Conservation (phyloP, 2,329 filamentous ascomycete genomes). For the Diaporthe vaccinii region DNA sequence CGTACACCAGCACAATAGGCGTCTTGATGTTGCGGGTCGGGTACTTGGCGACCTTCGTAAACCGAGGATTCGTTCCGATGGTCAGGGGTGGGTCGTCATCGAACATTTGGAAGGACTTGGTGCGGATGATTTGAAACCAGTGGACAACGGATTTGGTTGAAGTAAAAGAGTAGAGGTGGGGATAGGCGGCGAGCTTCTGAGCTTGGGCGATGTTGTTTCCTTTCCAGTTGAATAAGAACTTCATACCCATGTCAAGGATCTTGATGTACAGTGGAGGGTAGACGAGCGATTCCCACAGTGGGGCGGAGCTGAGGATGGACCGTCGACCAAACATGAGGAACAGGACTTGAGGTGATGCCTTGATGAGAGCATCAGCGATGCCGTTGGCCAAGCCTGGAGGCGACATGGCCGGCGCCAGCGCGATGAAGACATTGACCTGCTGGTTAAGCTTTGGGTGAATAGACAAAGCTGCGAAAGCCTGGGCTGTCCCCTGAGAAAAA, state of each 20-base stretch:
- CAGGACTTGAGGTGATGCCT: slow-evolving; percentile 91
- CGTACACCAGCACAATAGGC: slow-evolving; percentile 92
- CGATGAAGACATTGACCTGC: slow-evolving; percentile 96
- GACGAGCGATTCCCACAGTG: slow-evolving; percentile 96
- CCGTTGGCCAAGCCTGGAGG: slow-evolving; percentile 91
- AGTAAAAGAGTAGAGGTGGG: slow-evolving; percentile 96
- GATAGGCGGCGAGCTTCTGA: slow-evolving; percentile 95
- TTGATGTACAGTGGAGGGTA: slow-evolving; percentile 95
- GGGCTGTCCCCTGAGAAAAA: slow-evolving; percentile 96
- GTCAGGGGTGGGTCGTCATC: slow-evolving; percentile 91
- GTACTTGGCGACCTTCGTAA: slow-evolving; percentile 96
- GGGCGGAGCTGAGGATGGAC: slow-evolving; percentile 91
- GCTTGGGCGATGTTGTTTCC: slow-evolving; percentile 84
- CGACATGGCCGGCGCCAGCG: slow-evolving; percentile 95
- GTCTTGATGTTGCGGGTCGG: slow-evolving; percentile 98
- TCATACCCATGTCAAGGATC: slow-evolving; percentile 84
- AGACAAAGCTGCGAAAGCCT: slow-evolving; percentile 93
- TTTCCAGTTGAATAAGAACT: slow-evolving; percentile 91
- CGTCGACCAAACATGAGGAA: slow-evolving; percentile 94
- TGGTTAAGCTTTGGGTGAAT: slow-evolving; percentile 94
- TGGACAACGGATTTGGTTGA: slow-evolving; percentile 98
- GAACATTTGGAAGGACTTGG: slow-evolving; percentile 97
- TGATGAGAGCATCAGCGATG: slow-evolving; percentile 92
- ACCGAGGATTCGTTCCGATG: slow-evolving; percentile 77
- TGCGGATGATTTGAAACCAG: slow-evolving; percentile 99